phyloP scores from a whole-genome alignment of 306 rosid species.

The Acmispon strigosus region DNA sequence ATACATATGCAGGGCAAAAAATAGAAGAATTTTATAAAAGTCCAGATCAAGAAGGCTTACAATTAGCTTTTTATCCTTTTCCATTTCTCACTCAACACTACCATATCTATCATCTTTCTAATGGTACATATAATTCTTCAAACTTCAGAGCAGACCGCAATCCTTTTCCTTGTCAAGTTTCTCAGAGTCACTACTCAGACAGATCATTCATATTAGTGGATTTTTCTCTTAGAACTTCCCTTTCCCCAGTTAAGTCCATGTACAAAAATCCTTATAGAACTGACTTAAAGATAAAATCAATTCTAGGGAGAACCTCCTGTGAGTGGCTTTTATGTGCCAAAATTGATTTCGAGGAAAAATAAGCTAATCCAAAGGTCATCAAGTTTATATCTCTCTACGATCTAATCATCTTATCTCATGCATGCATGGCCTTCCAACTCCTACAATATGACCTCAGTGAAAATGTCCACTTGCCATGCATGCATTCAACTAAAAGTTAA shows the following conservation, averaged over 20 bases:
- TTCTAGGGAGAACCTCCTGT: too few species aligned
- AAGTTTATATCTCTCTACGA: not conserved
- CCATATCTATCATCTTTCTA: not conserved
- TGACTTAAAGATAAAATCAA: too few species aligned
- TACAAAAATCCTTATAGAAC: too few species aligned
- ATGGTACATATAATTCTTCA: not conserved
- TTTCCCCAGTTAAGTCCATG: not conserved
- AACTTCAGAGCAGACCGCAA: not conserved
- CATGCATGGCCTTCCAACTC: not conserved
- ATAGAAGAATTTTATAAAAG: not conserved
- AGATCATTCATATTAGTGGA: not conserved
- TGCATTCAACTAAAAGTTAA: slow-evolving; percentile 2
- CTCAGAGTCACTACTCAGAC: not conserved
- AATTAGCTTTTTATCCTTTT: not conserved
- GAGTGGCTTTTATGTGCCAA: too few species aligned
- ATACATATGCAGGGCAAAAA: not conserved
- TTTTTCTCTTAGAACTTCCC: not conserved
- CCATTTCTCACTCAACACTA: not conserved
- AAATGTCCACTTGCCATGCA: not conserved
- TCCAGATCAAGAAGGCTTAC: not conserved
- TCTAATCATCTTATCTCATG: not conserved
- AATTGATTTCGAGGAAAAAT: not conserved
- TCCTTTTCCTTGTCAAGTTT: not conserved
- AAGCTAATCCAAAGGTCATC: not conserved
- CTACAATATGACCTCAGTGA: not conserved